A percentile compares a stretch with the other conserved stretches of the same genome.
Evolutionary conservation across 106 monocot species (phyloP).

Genomic region (Platanthera zijinensis): DNA sequence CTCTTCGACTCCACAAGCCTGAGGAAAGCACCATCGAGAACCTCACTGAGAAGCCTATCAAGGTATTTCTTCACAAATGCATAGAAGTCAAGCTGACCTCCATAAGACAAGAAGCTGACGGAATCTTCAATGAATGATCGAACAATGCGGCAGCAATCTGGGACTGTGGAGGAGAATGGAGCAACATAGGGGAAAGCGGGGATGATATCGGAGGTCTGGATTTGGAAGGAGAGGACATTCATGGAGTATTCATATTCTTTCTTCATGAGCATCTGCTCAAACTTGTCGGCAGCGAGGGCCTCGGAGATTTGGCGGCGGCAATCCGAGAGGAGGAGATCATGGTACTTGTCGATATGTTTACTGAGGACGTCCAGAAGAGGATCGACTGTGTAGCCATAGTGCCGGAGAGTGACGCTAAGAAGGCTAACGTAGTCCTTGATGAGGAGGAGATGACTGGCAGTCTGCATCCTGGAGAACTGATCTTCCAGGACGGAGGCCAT

Average conservation of each 20-base stretch:
- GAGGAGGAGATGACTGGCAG: constrained; percentile 73
- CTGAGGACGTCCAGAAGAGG: constrained; percentile 70
- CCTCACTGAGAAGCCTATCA: constrained; percentile 66
- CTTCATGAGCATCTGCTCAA: constrained; percentile 93
- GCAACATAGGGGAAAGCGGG: constrained; percentile 96
- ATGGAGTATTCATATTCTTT: constrained; percentile 99
- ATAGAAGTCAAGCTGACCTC: constrained; percentile 80
- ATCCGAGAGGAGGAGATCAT: constrained; percentile 82
- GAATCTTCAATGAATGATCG: constrained; percentile 95
- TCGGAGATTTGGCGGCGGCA: constrained; percentile 84
- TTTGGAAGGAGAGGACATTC: constrained; percentile 90
- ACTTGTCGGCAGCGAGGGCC: constrained; percentile 69
- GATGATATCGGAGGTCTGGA: constrained; percentile 80
- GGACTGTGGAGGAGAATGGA: constrained; percentile 81
- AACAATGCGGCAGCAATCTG: constrained; percentile 81
- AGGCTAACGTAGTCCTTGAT: constrained; percentile 88
- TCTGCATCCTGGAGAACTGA: constrained; percentile 91
- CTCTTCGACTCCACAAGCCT: constrained; percentile 44
- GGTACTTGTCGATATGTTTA: constrained; percentile 94
- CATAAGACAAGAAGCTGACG: constrained; percentile 91
- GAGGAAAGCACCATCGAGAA: constrained; percentile 65
- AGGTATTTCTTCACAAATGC: constrained; percentile 77
- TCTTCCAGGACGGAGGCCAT: constrained; percentile 91
- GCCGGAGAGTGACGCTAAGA: constrained; percentile 64
- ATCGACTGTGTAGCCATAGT: constrained; percentile 68